phyloP scores from a whole-genome alignment of 2,329 filamentous ascomycete genomes.

The Onygenales sp. region DNA sequence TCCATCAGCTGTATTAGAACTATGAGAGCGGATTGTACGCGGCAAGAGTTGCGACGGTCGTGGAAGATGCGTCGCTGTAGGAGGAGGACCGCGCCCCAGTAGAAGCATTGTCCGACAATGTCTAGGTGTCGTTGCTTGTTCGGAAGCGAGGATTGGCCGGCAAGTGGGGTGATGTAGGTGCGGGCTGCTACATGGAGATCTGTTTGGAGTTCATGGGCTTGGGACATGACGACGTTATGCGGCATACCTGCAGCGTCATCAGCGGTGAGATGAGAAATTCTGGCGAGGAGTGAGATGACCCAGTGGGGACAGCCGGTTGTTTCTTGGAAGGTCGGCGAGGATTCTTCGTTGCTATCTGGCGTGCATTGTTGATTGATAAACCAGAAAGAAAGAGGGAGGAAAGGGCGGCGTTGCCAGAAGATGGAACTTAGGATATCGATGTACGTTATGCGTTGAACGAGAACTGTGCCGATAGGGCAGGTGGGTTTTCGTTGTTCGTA shows the following conservation, averaged over 20 bases:
- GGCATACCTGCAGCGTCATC: background rate
- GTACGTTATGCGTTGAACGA: constrained; percentile 1
- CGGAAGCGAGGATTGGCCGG: background rate
- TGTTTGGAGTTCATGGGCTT: background rate
- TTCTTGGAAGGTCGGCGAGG: constrained; percentile 1
- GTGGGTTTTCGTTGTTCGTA: background rate
- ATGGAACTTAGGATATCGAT: constrained; percentile 1
- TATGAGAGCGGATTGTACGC: background rate
- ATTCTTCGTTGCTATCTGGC: background rate
- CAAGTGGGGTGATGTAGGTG: background rate
- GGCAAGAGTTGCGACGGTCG: background rate
- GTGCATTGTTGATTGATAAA: background rate
- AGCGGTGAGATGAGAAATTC: background rate
- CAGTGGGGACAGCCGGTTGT: constrained; percentile 2
- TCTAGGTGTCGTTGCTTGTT: background rate
- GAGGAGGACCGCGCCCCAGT: constrained; percentile 1
- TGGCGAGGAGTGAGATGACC: background rate
- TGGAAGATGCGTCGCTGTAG: background rate
- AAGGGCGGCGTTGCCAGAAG: background rate
- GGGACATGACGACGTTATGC: background rate
- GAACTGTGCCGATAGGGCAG: background rate
- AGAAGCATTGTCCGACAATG: constrained; percentile 1
- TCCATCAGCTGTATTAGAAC: background rate
- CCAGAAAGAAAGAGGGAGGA: background rate
- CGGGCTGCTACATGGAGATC: background rate